phyloP scores from a whole-genome alignment of 225 moss, liverwort and hornwort genomes.

The Pseudoscleropodium purum region DNA sequence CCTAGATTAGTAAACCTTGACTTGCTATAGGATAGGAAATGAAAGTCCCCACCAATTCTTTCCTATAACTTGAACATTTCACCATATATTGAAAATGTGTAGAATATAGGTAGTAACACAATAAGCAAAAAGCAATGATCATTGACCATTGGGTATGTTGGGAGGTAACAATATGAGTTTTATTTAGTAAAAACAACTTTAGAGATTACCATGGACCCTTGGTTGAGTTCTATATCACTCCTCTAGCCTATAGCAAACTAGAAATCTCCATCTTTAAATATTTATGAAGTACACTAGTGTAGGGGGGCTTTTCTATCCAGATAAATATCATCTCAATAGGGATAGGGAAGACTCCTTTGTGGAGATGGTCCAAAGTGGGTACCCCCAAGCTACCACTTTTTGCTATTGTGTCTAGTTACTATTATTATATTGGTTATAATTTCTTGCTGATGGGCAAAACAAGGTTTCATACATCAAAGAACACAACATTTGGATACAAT shows the following conservation, averaged over 20 bases:
- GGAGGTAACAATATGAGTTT: not conserved
- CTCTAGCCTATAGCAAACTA: no score
- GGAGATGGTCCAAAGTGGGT: no score
- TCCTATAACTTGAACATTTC: not conserved
- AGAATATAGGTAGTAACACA: accelerated
- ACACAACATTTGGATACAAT: no score
- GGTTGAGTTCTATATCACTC: accelerated
- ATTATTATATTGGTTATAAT: no score
- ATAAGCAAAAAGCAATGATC: not conserved
- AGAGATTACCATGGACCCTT: accelerated
- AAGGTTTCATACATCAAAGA: no score
- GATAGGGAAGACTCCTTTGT: not conserved
- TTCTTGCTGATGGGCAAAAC: no score
- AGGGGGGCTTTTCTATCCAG: accelerated
- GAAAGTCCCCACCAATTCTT: not conserved
- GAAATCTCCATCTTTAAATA: accelerated
- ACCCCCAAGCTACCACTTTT: no score
- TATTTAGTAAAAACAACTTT: accelerated
- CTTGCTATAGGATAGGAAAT: not conserved
- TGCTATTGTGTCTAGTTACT: no score
- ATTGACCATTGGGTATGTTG: not conserved
- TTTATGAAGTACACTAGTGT: accelerated
- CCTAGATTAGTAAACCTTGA: not conserved
- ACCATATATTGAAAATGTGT: accelerated
- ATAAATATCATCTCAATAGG: accelerated